Conservation (phyloP, 441 rosid genomes). For the Populus hybrid region DNA sequence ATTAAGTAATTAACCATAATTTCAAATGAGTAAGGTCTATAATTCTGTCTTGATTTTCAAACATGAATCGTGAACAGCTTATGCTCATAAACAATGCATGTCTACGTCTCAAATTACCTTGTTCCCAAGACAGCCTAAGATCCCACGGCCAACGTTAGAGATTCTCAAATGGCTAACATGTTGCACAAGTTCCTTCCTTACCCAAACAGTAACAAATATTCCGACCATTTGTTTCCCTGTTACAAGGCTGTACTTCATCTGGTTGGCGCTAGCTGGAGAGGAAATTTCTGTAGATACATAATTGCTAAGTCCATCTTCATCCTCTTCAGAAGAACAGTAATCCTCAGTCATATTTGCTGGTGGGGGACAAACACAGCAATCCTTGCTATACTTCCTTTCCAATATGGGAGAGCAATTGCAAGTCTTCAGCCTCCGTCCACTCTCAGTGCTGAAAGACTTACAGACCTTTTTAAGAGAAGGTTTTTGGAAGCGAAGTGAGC, state of each 20-base stretch:
- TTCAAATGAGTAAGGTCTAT: neutral
- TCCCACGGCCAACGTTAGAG: slow-evolving; percentile 77
- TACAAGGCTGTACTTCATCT: slow-evolving; percentile 60
- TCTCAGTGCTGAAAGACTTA: slow-evolving; percentile 61
- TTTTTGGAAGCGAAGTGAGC: slow-evolving; percentile 63
- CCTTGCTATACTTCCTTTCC: slow-evolving; percentile 34
- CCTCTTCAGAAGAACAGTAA: slow-evolving; percentile 44
- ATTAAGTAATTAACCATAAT: neutral
- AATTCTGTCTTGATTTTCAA: neutral
- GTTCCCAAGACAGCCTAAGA: slow-evolving; percentile 89
- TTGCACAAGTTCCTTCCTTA: slow-evolving; percentile 67
- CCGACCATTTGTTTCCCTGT: slow-evolving; percentile 97
- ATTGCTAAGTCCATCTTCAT: slow-evolving; percentile 37
- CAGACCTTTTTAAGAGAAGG: slow-evolving; percentile 71
- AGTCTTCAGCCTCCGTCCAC: slow-evolving; percentile 60
- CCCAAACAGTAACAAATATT: slow-evolving; percentile 82
- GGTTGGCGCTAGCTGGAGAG: slow-evolving; percentile 26
- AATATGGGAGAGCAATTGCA: slow-evolving; percentile 66
- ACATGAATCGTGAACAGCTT: neutral
- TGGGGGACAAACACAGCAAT: slow-evolving; percentile 44
- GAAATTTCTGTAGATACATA: slow-evolving; percentile 26
- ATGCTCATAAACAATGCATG: neutral
- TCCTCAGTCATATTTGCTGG: slow-evolving; percentile 48
- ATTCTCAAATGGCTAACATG: slow-evolving; percentile 76
- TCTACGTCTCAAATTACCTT: slow-evolving; percentile 46